Evolutionary conservation across 257 asterid genomes (phyloP), one percentile per base, ranked within the genome.

Genomic region (Ehretia macrophylla): DNA sequence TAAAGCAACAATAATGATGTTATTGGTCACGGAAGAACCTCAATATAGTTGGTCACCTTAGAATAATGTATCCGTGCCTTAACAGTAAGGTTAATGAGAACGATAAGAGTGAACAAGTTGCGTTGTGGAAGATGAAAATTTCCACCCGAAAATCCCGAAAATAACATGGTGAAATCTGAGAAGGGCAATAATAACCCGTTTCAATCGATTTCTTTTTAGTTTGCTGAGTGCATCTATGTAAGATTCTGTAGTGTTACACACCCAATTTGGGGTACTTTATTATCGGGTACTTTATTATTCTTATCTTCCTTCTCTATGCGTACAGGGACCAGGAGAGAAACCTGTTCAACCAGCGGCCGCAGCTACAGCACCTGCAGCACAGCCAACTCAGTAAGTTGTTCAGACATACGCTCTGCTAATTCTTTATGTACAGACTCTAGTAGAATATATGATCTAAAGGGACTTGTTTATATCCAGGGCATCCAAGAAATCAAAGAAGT

Each of bases 311-410:
- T 49, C 10, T 37, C n/a, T n/a, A n/a, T 37, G 1, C 22, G 1
- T 44, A 37, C 78, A 91, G 96, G 96, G 96, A 2, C 95, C 96
- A 0, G 85, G 75, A 52, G 91, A 81, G 52, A 83, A 68, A 61
- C 76, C 61, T 10, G 82, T 77, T 14, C 77, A 77, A 14, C 69
- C 82, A 4, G 70, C 83, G 4, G 80, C 85, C 10, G 67, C 72
- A 9, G 70, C 81, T 17, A n/a, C 56, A 0, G 60, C 94, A 50
- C 71, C 94, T 32, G 57, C 87, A 58, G 12, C 87, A 37, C 88
- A 90, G 66, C 73, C 75, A 65, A 72, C 89, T 19, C 85, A 74
- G 96, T 85, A 67, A 83, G 97, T 81, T 49, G 22, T 14, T 46
- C 20, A 39, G 23, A 5, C 2, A 0, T 55, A n/a, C n/a, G 0